phyloP scores from a whole-genome alignment of 495 filamentous ascomycete genomes.

The Lasiosphaeria miniovina region DNA sequence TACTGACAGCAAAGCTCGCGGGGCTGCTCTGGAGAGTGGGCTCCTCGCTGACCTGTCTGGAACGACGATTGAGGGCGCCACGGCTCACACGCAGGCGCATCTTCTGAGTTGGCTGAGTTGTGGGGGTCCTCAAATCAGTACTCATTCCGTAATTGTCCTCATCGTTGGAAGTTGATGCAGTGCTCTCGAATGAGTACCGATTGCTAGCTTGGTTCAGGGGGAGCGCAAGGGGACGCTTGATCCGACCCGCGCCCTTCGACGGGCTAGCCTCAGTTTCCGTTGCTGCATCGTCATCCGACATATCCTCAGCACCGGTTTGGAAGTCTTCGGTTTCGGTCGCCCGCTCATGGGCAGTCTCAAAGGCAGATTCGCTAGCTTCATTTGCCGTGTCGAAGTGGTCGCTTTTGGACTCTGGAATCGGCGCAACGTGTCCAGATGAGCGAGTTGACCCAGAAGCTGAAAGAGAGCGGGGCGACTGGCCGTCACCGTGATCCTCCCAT shows the following conservation, averaged over 20 bases:
- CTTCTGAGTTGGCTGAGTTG: constrained; percentile 60
- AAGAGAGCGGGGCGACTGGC: constrained; percentile 26
- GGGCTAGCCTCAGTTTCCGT: constrained; percentile 79
- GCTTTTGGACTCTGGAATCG: constrained; percentile 25
- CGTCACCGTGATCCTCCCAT: constrained; percentile 76
- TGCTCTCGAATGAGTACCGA: constrained; percentile 74
- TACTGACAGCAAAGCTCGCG: constrained; percentile 52
- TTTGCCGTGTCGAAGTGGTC: constrained; percentile 85
- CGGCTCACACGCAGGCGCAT: constrained; percentile 69
- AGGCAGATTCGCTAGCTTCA: constrained; percentile 79
- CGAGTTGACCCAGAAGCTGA: constrained; percentile 13
- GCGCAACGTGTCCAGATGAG: constrained; percentile 25
- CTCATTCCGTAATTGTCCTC: constrained; percentile 58
- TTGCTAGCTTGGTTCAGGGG: constrained; percentile 39
- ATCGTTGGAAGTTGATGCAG: constrained; percentile 83
- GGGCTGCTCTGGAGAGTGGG: constrained; percentile 50
- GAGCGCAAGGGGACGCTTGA: constrained; percentile 33
- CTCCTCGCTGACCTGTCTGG: constrained; percentile 64
- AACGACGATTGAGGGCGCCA: constrained; percentile 54
- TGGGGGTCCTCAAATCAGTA: constrained; percentile 52
- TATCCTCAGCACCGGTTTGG: constrained; percentile 84
- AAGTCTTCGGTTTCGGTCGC: constrained; percentile 90
- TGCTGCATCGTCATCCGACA: constrained; percentile 70
- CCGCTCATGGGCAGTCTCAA: constrained; percentile 80
- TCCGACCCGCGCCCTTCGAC: constrained; percentile 42